phyloP scores from a whole-genome alignment of 345 rosid genomes.

The Pugionium cornutum region DNA sequence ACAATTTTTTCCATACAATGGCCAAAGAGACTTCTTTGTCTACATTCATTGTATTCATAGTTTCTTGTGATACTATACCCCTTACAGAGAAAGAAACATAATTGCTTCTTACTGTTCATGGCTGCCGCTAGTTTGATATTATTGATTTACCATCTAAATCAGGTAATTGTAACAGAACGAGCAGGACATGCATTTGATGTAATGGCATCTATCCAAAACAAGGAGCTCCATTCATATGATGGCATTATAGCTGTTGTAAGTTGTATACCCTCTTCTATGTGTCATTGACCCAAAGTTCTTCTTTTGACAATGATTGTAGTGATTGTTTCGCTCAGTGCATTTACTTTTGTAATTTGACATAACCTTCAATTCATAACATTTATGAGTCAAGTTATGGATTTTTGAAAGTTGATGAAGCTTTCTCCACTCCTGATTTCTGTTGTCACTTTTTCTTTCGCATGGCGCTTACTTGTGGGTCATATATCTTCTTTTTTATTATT shows the following conservation, averaged over 20 bases:
- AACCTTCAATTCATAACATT: neutral
- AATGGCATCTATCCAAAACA: slow-evolving; percentile 56
- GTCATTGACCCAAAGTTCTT: neutral
- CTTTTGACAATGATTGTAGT: slow-evolving; percentile 2
- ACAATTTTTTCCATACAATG: neutral
- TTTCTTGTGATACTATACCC: slow-evolving; percentile 6
- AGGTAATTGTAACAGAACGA: slow-evolving; percentile 82
- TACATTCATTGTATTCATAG: neutral
- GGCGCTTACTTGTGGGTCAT: slow-evolving; percentile 4
- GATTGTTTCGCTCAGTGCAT: slow-evolving; percentile 7
- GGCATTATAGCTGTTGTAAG: slow-evolving; percentile 89
- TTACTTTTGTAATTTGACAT: neutral
- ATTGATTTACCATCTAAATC: slow-evolving; percentile 33
- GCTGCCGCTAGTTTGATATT: slow-evolving; percentile 14
- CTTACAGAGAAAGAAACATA: slow-evolving; percentile 7
- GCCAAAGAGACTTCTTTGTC: neutral
- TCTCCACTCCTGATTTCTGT: slow-evolving; percentile 11
- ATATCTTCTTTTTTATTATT: neutral
- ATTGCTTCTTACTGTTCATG: slow-evolving; percentile 1
- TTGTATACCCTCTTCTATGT: slow-evolving; percentile 17
- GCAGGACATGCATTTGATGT: slow-evolving; percentile 88
- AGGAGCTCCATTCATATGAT: slow-evolving; percentile 70
- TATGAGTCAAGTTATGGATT: slow-evolving; percentile 21
- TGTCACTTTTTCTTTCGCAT: slow-evolving; percentile 13
- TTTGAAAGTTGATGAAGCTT: slow-evolving; percentile 14